Evolutionary conservation across 2,329 filamentous ascomycete species (phyloP).

Genomic region (Torrubiella hemipterigena): DNA sequence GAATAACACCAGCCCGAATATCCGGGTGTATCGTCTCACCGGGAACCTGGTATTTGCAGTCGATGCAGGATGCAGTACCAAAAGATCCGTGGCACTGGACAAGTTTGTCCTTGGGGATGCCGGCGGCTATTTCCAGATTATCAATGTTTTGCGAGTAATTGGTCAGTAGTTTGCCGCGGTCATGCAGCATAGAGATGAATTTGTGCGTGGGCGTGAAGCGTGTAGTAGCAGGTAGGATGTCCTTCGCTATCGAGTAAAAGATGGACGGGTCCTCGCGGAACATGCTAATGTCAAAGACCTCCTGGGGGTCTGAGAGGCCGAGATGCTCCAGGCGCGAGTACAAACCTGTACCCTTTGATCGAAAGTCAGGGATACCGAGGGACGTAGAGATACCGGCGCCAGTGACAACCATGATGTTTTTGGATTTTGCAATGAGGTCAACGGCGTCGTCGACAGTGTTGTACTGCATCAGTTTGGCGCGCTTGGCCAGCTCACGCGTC

Average conservation of each 20-base stretch:
- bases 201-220: constrained; percentile 85
- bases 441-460: constrained; percentile 87
- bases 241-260: constrained; percentile 85
- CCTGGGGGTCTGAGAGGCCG: constrained; percentile 73
- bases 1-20: constrained; percentile 64
- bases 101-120: constrained; percentile 67
- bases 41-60: constrained; percentile 61
- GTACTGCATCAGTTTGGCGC: constrained; percentile 66
- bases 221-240: constrained; percentile 72
- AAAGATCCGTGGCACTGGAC: constrained; percentile 97
- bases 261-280: constrained; percentile 79
- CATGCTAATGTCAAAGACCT: constrained; percentile 84
- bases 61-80: constrained; percentile 79
- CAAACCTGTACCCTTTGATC: constrained; percentile 83
- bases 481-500: constrained; percentile 67
- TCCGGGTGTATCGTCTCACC: constrained; percentile 72
- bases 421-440: constrained; percentile 55
- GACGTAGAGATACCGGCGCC: constrained; percentile 95
- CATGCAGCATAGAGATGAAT: constrained; percentile 82
- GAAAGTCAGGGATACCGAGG: constrained; percentile 92
- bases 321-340: constrained; percentile 76
- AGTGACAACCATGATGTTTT: constrained; percentile 86
- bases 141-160: constrained; percentile 99
- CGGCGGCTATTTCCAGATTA: constrained; percentile 81
- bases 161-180: constrained; percentile 79